Base-by-base conservation (phyloP, 148 eudicot species). In the Selenicereus undatus region DNA sequence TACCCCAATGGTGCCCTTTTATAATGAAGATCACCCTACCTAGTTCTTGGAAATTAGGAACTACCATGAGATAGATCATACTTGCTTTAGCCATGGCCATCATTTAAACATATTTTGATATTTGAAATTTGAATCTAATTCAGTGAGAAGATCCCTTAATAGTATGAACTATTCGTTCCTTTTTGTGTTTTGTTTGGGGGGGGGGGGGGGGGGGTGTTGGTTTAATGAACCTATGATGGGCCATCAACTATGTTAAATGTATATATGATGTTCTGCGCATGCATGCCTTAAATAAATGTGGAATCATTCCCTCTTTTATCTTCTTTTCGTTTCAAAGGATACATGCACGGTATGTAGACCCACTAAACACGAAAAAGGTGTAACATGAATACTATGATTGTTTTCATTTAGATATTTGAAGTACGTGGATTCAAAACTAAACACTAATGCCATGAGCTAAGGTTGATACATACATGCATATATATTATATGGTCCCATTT, bases 341-440 rank as follows among this genome's bases (percentile, higher is more conserved):
- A 66, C 70, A 65, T 83, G 73, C 82, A 66, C 27, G 68, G 69
- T 73, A 78, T 73, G 81, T 78, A 83, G 78, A 83, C 85, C 85
- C 82, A 83, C 75, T 39, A 70, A 76, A 68, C 2, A 20, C 58
- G 29, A 26, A 52, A 64, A 66, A 66, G 45, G 45, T 4, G 68
- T 39, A 73, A 58, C 85, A 39, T 78, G 74, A 79, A 51, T 48
- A 39, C 71, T 26, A 66, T 78, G 68, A 74, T 74, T 78, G 27
- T 27, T 74, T 12, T 39, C 27, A 36, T n/a, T 42, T 68, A 75
- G 14, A 27, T 12, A 26, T 1, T 9, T 65, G 56, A 16, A 64
- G 29, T 66, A 48, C 16, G 56, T 26, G 45, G 48, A 48, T 64
- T 45, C 52, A 52, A 66, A 68, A 42, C 72, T 56, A 56, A 84